phyloP scores from a whole-genome alignment of 2,329 filamentous ascomycete species.

The Cercospora nicotianae region DNA sequence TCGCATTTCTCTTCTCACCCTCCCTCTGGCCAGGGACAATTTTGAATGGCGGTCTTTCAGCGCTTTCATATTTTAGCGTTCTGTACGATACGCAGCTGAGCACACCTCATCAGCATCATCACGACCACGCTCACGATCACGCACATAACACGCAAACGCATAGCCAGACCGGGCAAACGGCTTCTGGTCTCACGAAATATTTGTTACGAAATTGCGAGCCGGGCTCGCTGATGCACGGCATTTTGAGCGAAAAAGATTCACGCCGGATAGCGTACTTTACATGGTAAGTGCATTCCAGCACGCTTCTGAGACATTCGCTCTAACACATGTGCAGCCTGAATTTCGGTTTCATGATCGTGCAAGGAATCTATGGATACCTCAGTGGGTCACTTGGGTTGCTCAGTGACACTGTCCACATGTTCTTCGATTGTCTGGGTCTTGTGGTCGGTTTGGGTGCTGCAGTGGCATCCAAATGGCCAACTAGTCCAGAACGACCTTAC shows the following conservation, averaged over 20 bases:
- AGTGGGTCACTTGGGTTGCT: conserved; percentile 93
- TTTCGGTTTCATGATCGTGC: conserved; percentile 90
- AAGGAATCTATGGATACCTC: conserved; percentile 89
- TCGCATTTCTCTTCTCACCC: conserved; percentile 40
- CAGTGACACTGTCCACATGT: conserved; percentile 98
- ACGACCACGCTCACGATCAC: conserved; percentile 37
- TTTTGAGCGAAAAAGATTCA: conserved; percentile 88
- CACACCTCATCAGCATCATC: conserved; percentile 34
- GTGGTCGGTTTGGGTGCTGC: conserved; percentile 87
- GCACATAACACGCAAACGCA: conserved; percentile 33
- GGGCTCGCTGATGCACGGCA: conserved; percentile 79
- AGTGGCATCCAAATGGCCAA: conserved; percentile 95
- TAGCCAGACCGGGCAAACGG: conserved; percentile 46
- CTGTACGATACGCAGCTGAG: conserved; percentile 42
- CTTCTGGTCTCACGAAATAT: conserved; percentile 70
- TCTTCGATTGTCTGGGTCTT: conserved; percentile 94
- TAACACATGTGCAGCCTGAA: conserved; percentile 66
- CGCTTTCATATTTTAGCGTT: conserved; percentile 42
- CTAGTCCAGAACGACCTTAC: conserved; percentile 84
- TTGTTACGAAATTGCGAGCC: conserved; percentile 68
- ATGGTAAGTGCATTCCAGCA: conserved; percentile 57
- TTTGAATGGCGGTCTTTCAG: conserved; percentile 38
- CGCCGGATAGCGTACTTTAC: conserved; percentile 97
- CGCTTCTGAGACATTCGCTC: conserved; percentile 6
- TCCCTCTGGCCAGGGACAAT: conserved; percentile 39